Evolutionary conservation across 116 monocot genomes (phyloP), one percentile per base, ranked within the genome.

Genomic region (Posidonia oceanica): DNA sequence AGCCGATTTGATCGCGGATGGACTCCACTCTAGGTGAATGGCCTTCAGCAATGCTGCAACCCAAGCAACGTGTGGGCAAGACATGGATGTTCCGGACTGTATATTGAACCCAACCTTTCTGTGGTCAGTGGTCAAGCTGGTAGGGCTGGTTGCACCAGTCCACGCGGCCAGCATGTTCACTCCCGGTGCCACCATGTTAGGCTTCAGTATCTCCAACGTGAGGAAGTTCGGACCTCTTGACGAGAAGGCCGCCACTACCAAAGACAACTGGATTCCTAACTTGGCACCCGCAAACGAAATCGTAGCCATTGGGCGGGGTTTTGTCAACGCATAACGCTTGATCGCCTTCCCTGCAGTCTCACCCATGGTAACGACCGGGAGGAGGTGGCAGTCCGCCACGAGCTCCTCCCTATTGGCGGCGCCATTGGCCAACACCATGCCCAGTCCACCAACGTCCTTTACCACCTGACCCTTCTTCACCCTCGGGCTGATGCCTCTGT

Each of bases 1-100:
- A 3, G 94, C 91, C 0, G 91, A 91, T 39, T 91, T 90, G 38
- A 94, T 81, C n/a, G 86, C 86, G 6, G 91, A 76, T 0, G 95
- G 91, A 61, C 81, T 86, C 95, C 95, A 95, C 3, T 86, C 83
- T 2, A 88, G 91, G 66, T 95, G 95, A 29, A 74, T 74, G 2
- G 86, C 84, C 71, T 90, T 95, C 53, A 95, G 21, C 40, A 94
- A 69, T 3, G 86, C 95, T 4, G 86, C 91, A 4, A 95, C 77
- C 1, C 95, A 91, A 11, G 78, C 86, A 11, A 95, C 84, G 36
- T 95, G 95, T 5, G 95, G 95, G 78, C 88, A 88, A 3, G 95
- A 88, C 95, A 95, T 95, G 64, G 95, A 95, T 2, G 95, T 95
- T 18, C 95, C 95, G 0, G 91, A 95, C 15, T 88, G 63, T 57